Evolutionary conservation across 768 basidiomycete genomes (phyloP).

Genomic region (Lentinula lateritia): DNA sequence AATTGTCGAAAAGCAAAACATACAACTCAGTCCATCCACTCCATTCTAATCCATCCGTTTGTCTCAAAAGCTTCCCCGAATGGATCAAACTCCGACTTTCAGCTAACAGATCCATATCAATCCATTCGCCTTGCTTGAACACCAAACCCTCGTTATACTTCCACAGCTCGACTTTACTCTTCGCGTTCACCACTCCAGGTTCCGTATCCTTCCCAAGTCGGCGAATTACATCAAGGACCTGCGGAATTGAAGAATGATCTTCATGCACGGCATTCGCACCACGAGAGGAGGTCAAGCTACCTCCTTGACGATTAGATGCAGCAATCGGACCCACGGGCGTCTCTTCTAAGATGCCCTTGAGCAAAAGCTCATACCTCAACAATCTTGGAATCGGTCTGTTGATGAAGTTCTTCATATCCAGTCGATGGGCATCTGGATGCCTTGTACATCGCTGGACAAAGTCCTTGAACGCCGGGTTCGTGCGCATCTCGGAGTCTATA

Average conservation of each 20-base stretch:
- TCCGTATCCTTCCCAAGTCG: constrained; percentile 83
- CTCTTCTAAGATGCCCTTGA: constrained; percentile 76
- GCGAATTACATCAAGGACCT: constrained; percentile 83
- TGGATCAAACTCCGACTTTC: constrained; percentile 80
- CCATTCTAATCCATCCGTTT: constrained; percentile 68
- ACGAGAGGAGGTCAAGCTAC: neutral
- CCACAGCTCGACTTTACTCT: constrained; percentile 89
- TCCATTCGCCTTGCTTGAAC: constrained; percentile 73
- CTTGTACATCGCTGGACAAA: constrained; percentile 61
- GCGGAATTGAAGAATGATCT: constrained; percentile 48
- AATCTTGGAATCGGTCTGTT: constrained; percentile 87
- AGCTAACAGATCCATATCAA: constrained; percentile 88
- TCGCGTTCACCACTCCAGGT: constrained; percentile 78
- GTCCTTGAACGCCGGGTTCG: constrained; percentile 70
- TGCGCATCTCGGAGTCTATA: constrained; percentile 83
- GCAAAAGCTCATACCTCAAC: constrained; percentile 80
- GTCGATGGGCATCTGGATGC: constrained; percentile 70
- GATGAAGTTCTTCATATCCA: constrained; percentile 92
- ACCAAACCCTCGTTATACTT: constrained; percentile 72
- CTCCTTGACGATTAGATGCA: neutral
- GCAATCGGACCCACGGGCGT: constrained; percentile 31
- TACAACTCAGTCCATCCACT: constrained; percentile 88
- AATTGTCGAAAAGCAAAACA: constrained; percentile 93
- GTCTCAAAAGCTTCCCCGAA: constrained; percentile 75
- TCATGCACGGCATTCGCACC: constrained; percentile 47